phyloP scores from a whole-genome alignment of 495 filamentous ascomycete species.

The Pseudoneurospora amorphoporcata region DNA sequence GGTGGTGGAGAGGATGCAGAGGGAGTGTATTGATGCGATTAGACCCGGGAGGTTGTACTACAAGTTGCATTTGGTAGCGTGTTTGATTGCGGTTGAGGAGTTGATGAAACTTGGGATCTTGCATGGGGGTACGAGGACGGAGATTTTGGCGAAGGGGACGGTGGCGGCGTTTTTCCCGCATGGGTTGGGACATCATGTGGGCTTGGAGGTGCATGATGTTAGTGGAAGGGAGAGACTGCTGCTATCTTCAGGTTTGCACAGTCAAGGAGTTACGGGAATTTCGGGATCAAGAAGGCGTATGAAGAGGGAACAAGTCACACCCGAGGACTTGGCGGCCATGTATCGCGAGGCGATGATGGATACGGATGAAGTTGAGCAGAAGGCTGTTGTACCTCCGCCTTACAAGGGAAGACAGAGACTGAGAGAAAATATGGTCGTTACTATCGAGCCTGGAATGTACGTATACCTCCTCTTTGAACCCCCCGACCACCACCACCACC shows the following conservation, averaged over 20 bases:
- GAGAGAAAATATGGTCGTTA: constrained; percentile 66
- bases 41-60: constrained; percentile 56
- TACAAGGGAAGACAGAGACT: constrained; percentile 30
- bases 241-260: background rate
- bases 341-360: constrained; percentile 11
- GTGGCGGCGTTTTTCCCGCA: constrained; percentile 82
- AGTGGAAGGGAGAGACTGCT: constrained; percentile 18
- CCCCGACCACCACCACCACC: too few relatives aligned
- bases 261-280: background rate
- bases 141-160: constrained; percentile 58
- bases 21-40: constrained; percentile 58
- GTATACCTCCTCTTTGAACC: constrained; percentile 1
- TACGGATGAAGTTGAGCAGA: background rate
- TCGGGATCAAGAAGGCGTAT: background rate
- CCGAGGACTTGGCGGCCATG: constrained; percentile 11
- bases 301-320: constrained; percentile 15
- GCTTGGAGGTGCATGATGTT: constrained; percentile 84
- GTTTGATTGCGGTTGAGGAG: constrained; percentile 59
- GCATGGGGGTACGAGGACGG: constrained; percentile 44
- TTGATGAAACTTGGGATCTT: constrained; percentile 61
- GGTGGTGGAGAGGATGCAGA: constrained; percentile 74
- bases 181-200: constrained; percentile 80
- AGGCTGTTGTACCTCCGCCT: background rate
- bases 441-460: constrained; percentile 78
- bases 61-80: constrained; percentile 59